phyloP scores from a whole-genome alignment of 129 eudicot species.

The Logfia minima region DNA sequence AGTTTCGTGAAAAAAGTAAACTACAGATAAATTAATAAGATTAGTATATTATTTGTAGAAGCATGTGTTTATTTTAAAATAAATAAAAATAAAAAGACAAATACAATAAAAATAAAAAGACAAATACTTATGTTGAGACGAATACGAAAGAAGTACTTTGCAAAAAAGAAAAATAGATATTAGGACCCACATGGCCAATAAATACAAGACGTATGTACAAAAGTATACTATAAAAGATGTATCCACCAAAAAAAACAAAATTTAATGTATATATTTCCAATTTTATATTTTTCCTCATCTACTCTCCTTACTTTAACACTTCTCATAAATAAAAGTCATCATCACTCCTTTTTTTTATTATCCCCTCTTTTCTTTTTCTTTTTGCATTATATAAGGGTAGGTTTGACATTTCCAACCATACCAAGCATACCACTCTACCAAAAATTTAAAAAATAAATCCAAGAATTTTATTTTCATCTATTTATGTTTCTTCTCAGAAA shows the following conservation, averaged over 20 bases:
- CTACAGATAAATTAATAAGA: no score
- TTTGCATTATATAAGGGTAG: slow-evolving; percentile 8
- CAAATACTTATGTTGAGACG: no score
- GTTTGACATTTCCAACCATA: slow-evolving; percentile 24
- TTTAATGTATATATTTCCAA: slow-evolving; percentile 34
- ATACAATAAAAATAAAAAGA: no score
- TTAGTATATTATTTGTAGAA: no score
- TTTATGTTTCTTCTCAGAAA: slow-evolving; percentile 11
- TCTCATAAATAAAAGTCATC: slow-evolving; percentile 19
- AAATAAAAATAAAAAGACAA: no score
- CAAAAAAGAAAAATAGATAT: no score
- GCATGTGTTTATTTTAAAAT: no score
- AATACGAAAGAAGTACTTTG: no score
- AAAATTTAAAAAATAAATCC: slow-evolving; percentile 21
- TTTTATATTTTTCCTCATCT: slow-evolving; percentile 31
- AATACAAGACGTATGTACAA: no score
- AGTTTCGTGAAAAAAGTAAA: no score
- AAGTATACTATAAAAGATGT: background rate
- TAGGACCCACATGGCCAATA: no score
- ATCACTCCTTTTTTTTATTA: slow-evolving; percentile 29
- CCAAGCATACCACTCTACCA: slow-evolving; percentile 26
- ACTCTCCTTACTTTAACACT: slow-evolving; percentile 29
- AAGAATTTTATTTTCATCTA: slow-evolving; percentile 17
- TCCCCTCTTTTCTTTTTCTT: background rate
- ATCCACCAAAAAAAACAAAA: slow-evolving; percentile 26